Conservation (phyloP, 2,329 filamentous ascomycete species). For the Hymenoscyphus fructigenus region DNA sequence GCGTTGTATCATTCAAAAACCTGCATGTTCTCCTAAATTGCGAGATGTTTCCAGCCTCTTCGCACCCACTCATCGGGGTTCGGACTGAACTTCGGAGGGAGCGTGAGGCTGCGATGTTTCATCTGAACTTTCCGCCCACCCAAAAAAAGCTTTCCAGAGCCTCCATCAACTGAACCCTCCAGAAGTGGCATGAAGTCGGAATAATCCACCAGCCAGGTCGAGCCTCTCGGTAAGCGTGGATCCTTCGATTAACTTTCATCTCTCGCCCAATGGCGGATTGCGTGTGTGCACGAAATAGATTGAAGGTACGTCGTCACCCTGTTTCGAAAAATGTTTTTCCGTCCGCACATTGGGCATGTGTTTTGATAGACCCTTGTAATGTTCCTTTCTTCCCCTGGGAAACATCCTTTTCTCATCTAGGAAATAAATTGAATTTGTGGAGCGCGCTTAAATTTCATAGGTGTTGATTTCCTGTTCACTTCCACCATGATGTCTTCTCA, state of each 20-base stretch:
- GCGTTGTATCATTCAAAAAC: too few species aligned
- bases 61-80: too few species aligned
- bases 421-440: slow-evolving; percentile 10
- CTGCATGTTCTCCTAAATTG: too few species aligned
- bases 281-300: background rate
- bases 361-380: background rate
- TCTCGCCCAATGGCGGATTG: background rate
- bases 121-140: background rate
- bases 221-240: background rate
- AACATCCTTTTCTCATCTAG: slow-evolving; percentile 1
- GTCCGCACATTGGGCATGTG: slow-evolving; percentile 2
- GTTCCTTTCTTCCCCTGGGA: background rate
- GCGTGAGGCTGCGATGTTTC: background rate
- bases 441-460: background rate
- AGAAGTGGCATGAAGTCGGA: background rate
- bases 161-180: too few species aligned
- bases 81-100: too few species aligned
- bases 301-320: background rate
- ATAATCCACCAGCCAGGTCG: background rate
- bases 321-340: slow-evolving; percentile 16
- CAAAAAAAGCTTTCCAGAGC: too few species aligned
- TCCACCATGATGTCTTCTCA: background rate
- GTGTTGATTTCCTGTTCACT: background rate
- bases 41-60: too few species aligned
- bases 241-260: background rate